Evolutionary conservation across 2,329 filamentous ascomycete species (phyloP), one percentile per base, ranked within the genome.

Genomic region (Beauveria medogensis): DNA sequence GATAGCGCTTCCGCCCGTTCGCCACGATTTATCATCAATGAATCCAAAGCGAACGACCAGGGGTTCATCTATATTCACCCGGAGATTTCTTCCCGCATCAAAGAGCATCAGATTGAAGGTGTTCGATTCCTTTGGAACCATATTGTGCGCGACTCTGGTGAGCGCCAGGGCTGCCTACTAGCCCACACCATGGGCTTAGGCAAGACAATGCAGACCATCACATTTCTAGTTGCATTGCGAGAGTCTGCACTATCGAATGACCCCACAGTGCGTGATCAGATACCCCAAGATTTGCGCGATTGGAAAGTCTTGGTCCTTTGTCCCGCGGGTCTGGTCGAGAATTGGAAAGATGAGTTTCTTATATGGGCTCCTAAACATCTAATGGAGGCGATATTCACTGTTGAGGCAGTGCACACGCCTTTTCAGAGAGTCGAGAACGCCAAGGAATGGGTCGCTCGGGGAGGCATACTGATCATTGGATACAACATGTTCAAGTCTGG

Each of bases 181-280:
- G 89, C 92, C 6, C 92, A 96, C 71, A 91, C 90, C 0, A 96
- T 96, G 92, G 92, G 92, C 1, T 75, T 96, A 2, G 92, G 92
- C 18, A 97, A 96, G 75, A 95, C 92, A 0, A 91, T 96, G 87
- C 92, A 96, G 75, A 84, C 91, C 6, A 91, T 96, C 62, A 89
- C 91, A 0, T 76, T 96, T n/a, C 80, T 97, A 6, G 81, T 89
- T 18, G 86, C 90, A 0, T 82, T 96, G 63, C 79, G 85, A 5
- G 82, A 90, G 65, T 84, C 90, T 3, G 80, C 84, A 4, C 70
- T 71, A 22, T 92, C 89, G 0, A 34, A 71, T 0, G 82, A 92
- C 59, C 71, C 75, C 0, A 71, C 76, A 0, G 74, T 93, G 6
- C 73, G 73, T 3, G 75, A 77, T 0, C 91, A 95, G 70, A 82